Evolutionary conservation across 495 filamentous ascomycete species (phyloP), one percentile per base, ranked within the genome.

Genomic region (Hyaloscypha bicolor): DNA sequence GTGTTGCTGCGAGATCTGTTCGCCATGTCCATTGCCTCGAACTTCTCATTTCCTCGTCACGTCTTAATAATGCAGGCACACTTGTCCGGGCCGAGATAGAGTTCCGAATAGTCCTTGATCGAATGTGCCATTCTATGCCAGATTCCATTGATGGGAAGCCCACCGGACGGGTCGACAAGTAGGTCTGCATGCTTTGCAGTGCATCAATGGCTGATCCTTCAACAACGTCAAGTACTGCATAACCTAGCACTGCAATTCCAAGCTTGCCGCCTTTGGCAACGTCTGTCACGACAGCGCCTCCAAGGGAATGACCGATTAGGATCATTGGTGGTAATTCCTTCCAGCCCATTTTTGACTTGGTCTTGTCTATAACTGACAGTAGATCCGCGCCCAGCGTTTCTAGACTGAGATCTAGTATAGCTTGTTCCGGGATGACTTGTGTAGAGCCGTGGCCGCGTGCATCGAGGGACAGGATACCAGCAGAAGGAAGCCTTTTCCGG

Each of bases 211-310:
- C 82, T 16, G 81, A 81, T 70, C 91, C 93, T 80, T 99, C 95
- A 37, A 99, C 95, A 11, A 99, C 93, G 77, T 99, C 95, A 12
- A 99, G 79, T 12, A 99, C 94, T 9, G 88, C 92, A 80, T 94
- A 96, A 16, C 93, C 96, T 16, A 98, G 78, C 6, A 97, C 73
- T 31, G 87, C 81, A 32, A 75, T 76, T 2, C 92, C 91, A 25
- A 97, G 77, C 62, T 80, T 77, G 8, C 87, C 87, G 14, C 79
- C 79, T 71, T 83, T 88, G 1, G 93, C 93, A 30, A 94, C 83
- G 69, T 97, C 87, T 4, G 92, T 94, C 22, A 97, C 90, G 2
- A 99, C 92, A 30, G 95, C 93, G n/a, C 96, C 95, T 35, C 95
- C 95, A 1, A 99, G 83, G 55, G 91, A 95, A 79, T 99, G 95